These are phyloP conservation scores for Zostera marina DNA, from an alignment of 116 monocot genomes.

Conservation along the genomic window DNA sequence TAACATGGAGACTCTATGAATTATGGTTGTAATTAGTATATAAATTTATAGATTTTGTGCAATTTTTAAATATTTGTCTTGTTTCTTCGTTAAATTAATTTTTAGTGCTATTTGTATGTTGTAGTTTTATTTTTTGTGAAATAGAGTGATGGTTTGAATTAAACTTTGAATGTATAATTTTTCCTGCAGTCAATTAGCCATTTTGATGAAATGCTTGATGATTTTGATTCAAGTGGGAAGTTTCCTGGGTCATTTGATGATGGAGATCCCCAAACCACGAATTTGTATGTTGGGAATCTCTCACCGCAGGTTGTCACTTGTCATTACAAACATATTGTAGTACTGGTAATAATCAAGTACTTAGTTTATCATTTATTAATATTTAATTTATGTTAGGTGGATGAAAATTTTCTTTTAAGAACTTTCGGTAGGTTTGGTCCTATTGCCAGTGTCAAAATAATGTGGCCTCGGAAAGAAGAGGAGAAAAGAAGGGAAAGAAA, in stretches of 20 bases:
- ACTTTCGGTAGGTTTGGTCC: slow-evolving; percentile 99
- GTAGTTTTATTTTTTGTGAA: not conserved
- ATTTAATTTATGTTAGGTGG: slow-evolving; percentile 37
- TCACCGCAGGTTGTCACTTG: slow-evolving; percentile 68
- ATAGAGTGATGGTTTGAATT: not conserved
- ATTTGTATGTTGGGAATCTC: slow-evolving; percentile 98
- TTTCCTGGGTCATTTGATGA: slow-evolving; percentile 98
- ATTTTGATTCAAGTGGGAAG: slow-evolving; percentile 86
- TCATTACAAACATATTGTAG: not conserved
- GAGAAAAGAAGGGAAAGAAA: slow-evolving; percentile 88
- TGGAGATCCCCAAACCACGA: slow-evolving; percentile 98
- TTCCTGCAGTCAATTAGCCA: slow-evolving; percentile 49
- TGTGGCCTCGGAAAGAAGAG: slow-evolving; percentile 99
- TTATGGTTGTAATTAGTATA: too few relatives aligned
- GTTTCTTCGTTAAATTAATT: too few relatives aligned
- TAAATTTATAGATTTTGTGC: too few relatives aligned
- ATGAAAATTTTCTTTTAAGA: slow-evolving; percentile 99
- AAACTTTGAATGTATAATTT: not conserved
- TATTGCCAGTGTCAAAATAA: slow-evolving; percentile 99
- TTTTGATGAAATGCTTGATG: slow-evolving; percentile 92
- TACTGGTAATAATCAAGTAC: not conserved
- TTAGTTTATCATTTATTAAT: not conserved
- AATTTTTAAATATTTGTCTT: too few relatives aligned
- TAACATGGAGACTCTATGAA: too few relatives aligned
- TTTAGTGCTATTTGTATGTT: not conserved